Evolutionary conservation across 2,329 filamentous ascomycete genomes (phyloP).

Genomic region (Trichoderma polysporum): DNA sequence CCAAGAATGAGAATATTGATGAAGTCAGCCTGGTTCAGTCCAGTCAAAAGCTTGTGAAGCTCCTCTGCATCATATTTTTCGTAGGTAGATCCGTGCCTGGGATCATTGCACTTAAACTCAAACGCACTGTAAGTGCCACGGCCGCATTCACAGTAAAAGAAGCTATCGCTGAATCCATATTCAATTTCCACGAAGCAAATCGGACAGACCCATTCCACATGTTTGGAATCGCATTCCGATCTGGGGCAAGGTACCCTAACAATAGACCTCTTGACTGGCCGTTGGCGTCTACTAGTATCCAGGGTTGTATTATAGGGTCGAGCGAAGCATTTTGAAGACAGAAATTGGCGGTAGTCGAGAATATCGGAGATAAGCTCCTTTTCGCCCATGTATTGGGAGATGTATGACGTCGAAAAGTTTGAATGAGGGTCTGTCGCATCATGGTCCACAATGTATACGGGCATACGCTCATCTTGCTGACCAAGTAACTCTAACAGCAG

Average conservation of each 20-base stretch:
- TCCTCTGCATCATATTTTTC: background rate
- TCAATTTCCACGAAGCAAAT: slow-evolving; percentile 8
- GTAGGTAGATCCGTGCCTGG: slow-evolving; percentile 29
- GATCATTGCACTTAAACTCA: slow-evolving; percentile 34
- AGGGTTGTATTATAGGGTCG: background rate
- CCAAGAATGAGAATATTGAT: slow-evolving; percentile 48
- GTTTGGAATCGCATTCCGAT: slow-evolving; percentile 24
- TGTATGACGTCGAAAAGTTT: background rate
- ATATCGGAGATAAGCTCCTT: background rate
- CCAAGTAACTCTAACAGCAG: slow-evolving; percentile 16
- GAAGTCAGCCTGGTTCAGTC: slow-evolving; percentile 24
- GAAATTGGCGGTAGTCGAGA: background rate
- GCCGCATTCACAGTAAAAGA: slow-evolving; percentile 41
- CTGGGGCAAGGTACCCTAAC: slow-evolving; percentile 37
- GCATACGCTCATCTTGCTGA: background rate
- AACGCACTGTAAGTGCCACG: slow-evolving; percentile 29
- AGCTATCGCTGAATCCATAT: slow-evolving; percentile 20
- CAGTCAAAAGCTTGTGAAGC: background rate
- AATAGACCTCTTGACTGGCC: slow-evolving; percentile 25
- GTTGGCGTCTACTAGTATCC: background rate
- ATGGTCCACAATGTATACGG: slow-evolving; percentile 24
- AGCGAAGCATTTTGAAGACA: slow-evolving; percentile 13
- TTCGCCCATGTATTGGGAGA: background rate
- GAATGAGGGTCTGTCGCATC: slow-evolving; percentile 10
- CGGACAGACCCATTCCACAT: slow-evolving; percentile 22